Base-by-base conservation (phyloP, 2,329 filamentous ascomycete genomes). In the Arthrocladium fulminans region DNA sequence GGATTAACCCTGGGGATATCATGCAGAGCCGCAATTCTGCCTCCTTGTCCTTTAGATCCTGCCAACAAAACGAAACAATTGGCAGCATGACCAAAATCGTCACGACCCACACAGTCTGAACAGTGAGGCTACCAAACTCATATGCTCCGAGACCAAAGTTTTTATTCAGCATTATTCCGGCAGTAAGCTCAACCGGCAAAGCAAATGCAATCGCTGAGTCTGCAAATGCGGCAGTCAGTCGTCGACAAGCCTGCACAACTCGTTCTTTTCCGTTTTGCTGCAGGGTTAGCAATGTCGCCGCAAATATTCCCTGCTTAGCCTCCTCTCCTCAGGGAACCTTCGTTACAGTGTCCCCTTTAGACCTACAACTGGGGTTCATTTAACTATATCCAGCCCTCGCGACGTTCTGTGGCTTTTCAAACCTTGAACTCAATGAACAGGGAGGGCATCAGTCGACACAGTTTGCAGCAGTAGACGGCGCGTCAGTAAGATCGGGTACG, bases 1-100 rank as follows among this genome's bases (percentile, higher is more conserved):
- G 77, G 45, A 83, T 88, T 77, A 74, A 72, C 0, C 84, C 88
- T 48, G 65, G 76, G 2, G 74, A 77, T 44, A 55, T 80, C 1
- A 60, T 61, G 15, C 59, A 41, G 10, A 49, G 39, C 17, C 22
- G 44, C n/a, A 41, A 38, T 15, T 41, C 38, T 6, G 19, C 8
- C 22, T 15, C 23, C 4, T 24, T 24, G 19, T 41, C 38, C 9
- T 24, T 41, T 20, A 41, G 19, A 15, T 41, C 38, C 19, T 41
- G 38, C 38, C 38, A 41, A 20, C 38, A 41, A 20, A 41, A 41
- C 8, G 15, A n/a, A 9, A 24, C 15, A 7, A 41, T 41, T 41
- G 38, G 38, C 15, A 41, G 22, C 22, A 41, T 41, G 6, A 41
- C 22, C 38, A 41, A 15, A 10, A 24, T 9, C 5, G 38, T 20